Percentiles rank a stretch among this genome's conserved stretches.
Evolutionary conservation across 1,284 basidiomycete genomes (phyloP).

Genomic region (Athelia sp.): DNA sequence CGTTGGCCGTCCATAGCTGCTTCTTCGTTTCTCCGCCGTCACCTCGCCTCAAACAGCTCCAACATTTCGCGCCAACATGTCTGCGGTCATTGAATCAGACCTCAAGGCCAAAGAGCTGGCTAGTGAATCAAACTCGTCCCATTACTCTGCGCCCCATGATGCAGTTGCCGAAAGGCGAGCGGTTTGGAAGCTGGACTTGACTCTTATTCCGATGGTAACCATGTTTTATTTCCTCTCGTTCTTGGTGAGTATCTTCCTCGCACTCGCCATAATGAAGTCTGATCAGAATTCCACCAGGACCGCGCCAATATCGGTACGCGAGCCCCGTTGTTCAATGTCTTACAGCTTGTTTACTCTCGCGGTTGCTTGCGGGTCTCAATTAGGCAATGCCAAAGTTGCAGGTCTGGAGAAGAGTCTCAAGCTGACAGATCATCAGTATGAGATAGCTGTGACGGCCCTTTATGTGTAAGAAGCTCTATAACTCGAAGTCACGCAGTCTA

Average conservation of each 20-base stretch:
- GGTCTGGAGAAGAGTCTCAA: slow-evolving; percentile 45
- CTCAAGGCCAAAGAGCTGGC: too few relatives aligned
- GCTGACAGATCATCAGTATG: slow-evolving; percentile 40
- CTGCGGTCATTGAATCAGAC: too few relatives aligned
- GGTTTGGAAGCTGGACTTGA: slow-evolving; percentile 38
- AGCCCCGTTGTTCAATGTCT: slow-evolving; percentile 3
- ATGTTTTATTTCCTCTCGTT: slow-evolving; percentile 48
- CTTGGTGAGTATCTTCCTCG: slow-evolving; percentile 29
- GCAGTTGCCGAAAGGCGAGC: not conserved
- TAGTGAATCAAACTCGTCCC: too few relatives aligned
- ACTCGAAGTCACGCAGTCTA: not conserved
- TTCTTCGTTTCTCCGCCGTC: too few relatives aligned
- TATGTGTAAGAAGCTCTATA: slow-evolving; percentile 33
- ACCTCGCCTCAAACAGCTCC: too few relatives aligned
- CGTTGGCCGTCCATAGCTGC: too few relatives aligned
- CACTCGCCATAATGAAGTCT: not conserved
- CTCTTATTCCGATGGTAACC: slow-evolving; percentile 41
- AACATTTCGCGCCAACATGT: too few relatives aligned
- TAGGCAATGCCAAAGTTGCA: slow-evolving; percentile 52
- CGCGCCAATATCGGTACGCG: slow-evolving; percentile 31
- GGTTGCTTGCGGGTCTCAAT: slow-evolving; percentile 14
- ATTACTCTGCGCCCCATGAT: not conserved
- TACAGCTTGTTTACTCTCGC: not conserved
- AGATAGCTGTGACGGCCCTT: slow-evolving; percentile 42
- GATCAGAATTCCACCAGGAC: slow-evolving; percentile 21